Conservation (phyloP, 2,329 filamentous ascomycete species). For the Exutisphaerella laricina region DNA sequence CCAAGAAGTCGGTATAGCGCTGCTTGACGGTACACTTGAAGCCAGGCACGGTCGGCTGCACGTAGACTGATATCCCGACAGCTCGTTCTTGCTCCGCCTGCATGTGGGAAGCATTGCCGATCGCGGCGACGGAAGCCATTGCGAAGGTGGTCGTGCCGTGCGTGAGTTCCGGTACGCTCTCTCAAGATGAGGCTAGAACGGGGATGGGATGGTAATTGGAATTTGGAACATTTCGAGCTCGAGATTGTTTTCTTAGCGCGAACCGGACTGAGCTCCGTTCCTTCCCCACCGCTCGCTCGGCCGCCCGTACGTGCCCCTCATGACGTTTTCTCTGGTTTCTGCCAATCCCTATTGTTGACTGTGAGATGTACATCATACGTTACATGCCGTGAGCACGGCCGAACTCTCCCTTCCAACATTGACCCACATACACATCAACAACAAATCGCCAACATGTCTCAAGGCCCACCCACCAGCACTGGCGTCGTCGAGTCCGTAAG, state of each 20-base stretch:
- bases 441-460: not conserved
- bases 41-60: slow-evolving; percentile 51
- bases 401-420: not conserved
- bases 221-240: too few relatives aligned
- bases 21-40: slow-evolving; percentile 65
- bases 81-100: slow-evolving; percentile 37
- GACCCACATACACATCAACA: not conserved
- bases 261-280: too few relatives aligned
- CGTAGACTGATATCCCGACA: slow-evolving; percentile 59
- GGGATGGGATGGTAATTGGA: too few relatives aligned
- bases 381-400: not conserved
- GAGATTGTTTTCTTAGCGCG: too few relatives aligned
- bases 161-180: too few relatives aligned
- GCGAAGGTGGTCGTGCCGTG: too few relatives aligned
- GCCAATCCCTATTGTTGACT: not conserved
- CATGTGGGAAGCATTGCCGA: not conserved
- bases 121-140: slow-evolving; percentile 1
- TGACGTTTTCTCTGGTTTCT: not conserved
- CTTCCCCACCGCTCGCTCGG: too few relatives aligned
- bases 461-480: slow-evolving; percentile 1
- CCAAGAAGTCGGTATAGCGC: slow-evolving; percentile 84
- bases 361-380: not conserved
- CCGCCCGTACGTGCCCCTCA: not conserved
- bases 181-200: too few relatives aligned
- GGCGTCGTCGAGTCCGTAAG: too few relatives aligned